A percentile compares a stretch with the other conserved stretches of the same genome.
phyloP scores from a whole-genome alignment of 2,329 filamentous ascomycete species.

The Hypoxylon sp. region DNA sequence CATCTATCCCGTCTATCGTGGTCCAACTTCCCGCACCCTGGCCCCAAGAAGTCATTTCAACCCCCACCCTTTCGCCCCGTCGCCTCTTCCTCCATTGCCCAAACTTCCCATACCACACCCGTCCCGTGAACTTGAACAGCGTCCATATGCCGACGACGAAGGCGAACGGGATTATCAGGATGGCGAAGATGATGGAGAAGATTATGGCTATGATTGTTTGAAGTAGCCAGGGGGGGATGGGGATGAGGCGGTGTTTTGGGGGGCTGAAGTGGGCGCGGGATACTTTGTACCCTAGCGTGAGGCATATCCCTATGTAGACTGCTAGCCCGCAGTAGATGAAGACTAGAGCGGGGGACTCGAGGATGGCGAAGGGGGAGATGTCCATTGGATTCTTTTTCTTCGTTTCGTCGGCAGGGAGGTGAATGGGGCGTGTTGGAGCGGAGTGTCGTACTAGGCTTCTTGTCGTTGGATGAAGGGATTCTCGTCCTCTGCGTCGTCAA shows the following conservation, averaged over 20 bases:
- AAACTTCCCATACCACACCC: neutral
- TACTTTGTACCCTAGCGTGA: neutral
- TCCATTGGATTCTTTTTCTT: slow-evolving; percentile 1
- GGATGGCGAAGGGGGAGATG: slow-evolving; percentile 1
- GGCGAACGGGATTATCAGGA: neutral
- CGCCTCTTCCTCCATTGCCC: neutral
- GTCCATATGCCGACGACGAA: neutral
- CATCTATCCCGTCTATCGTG: neutral
- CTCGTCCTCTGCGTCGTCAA: neutral
- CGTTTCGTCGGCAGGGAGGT: neutral
- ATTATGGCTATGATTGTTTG: neutral
- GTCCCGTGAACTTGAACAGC: neutral
- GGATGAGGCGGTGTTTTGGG: neutral
- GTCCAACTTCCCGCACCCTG: neutral
- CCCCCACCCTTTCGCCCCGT: neutral
- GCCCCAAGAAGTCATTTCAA: neutral
- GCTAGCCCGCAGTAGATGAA: slow-evolving; percentile 3
- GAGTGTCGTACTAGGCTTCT: neutral
- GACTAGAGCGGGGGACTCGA: neutral
- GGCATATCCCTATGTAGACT: neutral
- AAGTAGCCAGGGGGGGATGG: neutral
- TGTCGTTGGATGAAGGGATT: neutral
- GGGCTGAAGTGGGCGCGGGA: neutral
- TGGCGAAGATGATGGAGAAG: neutral
- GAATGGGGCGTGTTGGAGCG: neutral